These are phyloP conservation scores for Yarrowia keelungensis DNA, from an alignment of 805 yeast genomes.

Conservation along the genomic window DNA sequence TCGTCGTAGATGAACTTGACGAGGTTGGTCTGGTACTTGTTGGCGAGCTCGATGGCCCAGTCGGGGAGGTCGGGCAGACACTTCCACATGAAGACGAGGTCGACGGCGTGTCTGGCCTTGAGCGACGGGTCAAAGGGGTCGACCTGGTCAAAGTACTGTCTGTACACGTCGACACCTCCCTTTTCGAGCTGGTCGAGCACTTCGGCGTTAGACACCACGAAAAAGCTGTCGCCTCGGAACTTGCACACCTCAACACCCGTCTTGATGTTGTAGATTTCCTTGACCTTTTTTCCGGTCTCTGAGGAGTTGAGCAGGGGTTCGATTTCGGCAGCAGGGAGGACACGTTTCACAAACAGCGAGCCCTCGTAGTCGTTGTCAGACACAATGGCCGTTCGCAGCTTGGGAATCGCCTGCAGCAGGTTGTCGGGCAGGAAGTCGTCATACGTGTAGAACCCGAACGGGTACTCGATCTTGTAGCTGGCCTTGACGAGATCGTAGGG, in stretches of 20 bases:
- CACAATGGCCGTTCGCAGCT: conserved; percentile 12
- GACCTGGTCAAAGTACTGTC: conserved; percentile 48
- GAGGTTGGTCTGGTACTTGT: conserved; percentile 46
- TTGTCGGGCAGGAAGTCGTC: conserved; percentile 28
- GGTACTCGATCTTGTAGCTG: conserved; percentile 15
- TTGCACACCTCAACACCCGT: conserved; percentile 18
- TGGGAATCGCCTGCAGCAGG: conserved; percentile 8
- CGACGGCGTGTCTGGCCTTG: conserved; percentile 51
- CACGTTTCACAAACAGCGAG: conserved; percentile 18
- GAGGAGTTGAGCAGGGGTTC: conserved; percentile 14
- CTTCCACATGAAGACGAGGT: conserved; percentile 47
- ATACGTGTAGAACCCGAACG: conserved; percentile 26
- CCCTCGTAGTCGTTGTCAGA: conserved; percentile 25
- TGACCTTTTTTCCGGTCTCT: conserved; percentile 9
- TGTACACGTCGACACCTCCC: conserved; percentile 42
- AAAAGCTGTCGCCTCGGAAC: conserved; percentile 29
- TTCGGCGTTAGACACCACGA: conserved; percentile 1
- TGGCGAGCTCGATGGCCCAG: conserved; percentile 41
- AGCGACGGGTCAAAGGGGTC: conserved; percentile 46
- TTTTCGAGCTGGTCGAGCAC: conserved; percentile 4
- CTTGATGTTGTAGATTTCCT: conserved; percentile 18
- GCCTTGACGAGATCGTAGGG: conserved; percentile 19
- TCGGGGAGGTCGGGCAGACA: conserved; percentile 44
- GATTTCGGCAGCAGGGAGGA: conserved; percentile 1
- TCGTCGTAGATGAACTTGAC: conserved; percentile 44